phyloP scores from a whole-genome alignment of 306 rosid genomes.

The Glycine soja region DNA sequence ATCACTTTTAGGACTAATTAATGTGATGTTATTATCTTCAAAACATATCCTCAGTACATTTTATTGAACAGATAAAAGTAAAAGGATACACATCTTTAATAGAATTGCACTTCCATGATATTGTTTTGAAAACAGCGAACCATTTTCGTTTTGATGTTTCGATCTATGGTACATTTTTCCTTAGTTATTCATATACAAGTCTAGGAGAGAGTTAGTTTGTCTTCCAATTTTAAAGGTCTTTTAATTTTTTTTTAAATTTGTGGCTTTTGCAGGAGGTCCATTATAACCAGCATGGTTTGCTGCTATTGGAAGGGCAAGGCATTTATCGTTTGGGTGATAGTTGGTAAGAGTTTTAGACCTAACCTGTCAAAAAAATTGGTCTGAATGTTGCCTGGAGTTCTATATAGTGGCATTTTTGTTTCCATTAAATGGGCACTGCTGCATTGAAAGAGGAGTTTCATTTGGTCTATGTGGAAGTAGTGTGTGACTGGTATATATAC shows the following conservation, averaged over 20 bases:
- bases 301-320: slow-evolving; percentile 94
- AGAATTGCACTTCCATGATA: slow-evolving; percentile 1
- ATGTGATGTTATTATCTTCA: slow-evolving; percentile 9
- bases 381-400: slow-evolving; percentile 27
- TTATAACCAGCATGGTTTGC: slow-evolving; percentile 93
- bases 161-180: background rate
- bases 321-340: slow-evolving; percentile 89
- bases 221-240: slow-evolving; percentile 4
- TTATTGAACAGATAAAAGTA: slow-evolving; percentile 11
- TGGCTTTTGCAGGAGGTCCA: slow-evolving; percentile 85
- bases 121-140: slow-evolving; percentile 2
- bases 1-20: background rate
- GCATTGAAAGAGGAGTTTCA: slow-evolving; percentile 40
- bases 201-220: slow-evolving; percentile 17
- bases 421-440: slow-evolving; percentile 9
- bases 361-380: slow-evolving; percentile 30
- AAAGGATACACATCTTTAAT: background rate
- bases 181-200: background rate
- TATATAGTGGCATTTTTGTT: slow-evolving; percentile 34
- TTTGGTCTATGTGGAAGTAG: background rate
- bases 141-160: slow-evolving; percentile 18
- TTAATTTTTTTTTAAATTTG: background rate
- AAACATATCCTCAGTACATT: background rate
- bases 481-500: slow-evolving; percentile 18
- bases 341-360: slow-evolving; percentile 67